Conservation (phyloP, 2,329 filamentous ascomycete species). For the Atkinsonella texensis region DNA sequence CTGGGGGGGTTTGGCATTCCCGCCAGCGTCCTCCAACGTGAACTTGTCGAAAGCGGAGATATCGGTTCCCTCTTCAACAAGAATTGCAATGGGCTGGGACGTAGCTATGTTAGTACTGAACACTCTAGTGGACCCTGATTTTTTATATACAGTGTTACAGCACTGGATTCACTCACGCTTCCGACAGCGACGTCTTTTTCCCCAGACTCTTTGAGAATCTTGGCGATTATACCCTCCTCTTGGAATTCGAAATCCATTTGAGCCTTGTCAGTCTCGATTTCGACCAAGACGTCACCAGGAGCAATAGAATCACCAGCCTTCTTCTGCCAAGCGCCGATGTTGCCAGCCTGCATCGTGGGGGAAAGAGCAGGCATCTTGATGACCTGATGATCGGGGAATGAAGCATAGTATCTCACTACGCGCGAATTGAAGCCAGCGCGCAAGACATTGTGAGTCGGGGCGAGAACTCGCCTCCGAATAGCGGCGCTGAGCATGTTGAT, state of each 20-base stretch:
- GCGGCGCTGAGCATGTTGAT: conserved; percentile 48
- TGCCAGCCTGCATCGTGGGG: conserved; percentile 92
- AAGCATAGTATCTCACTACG: conserved; percentile 57
- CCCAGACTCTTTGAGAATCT: conserved; percentile 84
- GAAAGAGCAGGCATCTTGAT: conserved; percentile 98
- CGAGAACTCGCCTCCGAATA: conserved; percentile 50
- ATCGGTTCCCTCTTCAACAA: conserved; percentile 86
- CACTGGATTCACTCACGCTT: conserved; percentile 54
- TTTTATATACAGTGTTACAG: conserved; percentile 5
- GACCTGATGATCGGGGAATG: conserved; percentile 87
- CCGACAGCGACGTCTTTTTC: conserved; percentile 91
- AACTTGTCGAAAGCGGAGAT: conserved; percentile 82
- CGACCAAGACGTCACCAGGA: conserved; percentile 89
- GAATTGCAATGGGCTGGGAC: conserved; percentile 78
- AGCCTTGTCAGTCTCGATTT: conserved; percentile 99
- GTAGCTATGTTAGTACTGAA: conserved; percentile 2
- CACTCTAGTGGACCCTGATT: conserved; percentile 2
- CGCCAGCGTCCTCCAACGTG: conserved; percentile 79
- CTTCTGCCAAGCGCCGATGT: conserved; percentile 97
- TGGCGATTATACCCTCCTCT: conserved; percentile 91
- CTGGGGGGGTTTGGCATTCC: conserved; percentile 53
- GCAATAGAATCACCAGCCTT: conserved; percentile 78
- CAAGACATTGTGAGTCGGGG: conserved; percentile 35
- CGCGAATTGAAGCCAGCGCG: conserved; percentile 39
- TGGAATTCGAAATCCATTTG: conserved; percentile 99